Conservation (phyloP, 768 basidiomycete genomes). For the Auriscalpium microsporum region DNA sequence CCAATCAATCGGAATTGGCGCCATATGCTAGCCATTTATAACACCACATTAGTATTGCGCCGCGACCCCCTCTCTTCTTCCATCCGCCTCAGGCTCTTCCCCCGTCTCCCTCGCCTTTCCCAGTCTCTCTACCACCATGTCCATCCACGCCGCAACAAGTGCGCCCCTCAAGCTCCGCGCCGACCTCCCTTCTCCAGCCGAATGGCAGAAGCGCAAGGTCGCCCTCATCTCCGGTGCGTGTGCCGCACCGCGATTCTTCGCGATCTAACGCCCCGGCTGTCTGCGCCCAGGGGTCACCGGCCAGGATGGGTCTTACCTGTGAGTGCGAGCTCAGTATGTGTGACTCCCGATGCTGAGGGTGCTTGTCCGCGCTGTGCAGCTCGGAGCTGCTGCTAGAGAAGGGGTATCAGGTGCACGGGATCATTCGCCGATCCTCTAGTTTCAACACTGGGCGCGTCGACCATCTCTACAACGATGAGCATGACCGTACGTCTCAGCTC, state of each 20-base stretch:
- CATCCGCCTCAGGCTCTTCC: not conserved
- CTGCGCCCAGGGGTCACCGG: slow-evolving; percentile 74
- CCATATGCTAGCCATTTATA: not conserved
- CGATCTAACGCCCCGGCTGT: slow-evolving; percentile 3
- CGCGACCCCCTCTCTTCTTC: not conserved
- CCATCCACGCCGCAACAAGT: not conserved
- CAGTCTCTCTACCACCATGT: not conserved
- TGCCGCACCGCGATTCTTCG: slow-evolving; percentile 1
- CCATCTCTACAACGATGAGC: slow-evolving; percentile 88
- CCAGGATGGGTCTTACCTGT: slow-evolving; percentile 95
- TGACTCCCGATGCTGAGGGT: slow-evolving; percentile 6
- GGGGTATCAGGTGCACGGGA: slow-evolving; percentile 90
- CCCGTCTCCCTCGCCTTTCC: not conserved
- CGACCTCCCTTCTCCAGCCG: slow-evolving; percentile 61
- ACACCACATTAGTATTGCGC: not conserved
- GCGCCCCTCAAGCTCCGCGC: not conserved
- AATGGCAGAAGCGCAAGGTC: slow-evolving; percentile 86
- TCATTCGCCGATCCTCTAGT: slow-evolving; percentile 94
- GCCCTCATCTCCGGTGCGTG: slow-evolving; percentile 80
- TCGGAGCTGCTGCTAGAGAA: slow-evolving; percentile 79
- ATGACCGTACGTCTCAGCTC: slow-evolving; percentile 58
- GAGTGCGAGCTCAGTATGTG: slow-evolving; percentile 25
- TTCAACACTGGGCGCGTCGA: slow-evolving; percentile 97
- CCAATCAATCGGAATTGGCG: too few species aligned
- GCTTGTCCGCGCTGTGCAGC: slow-evolving; percentile 29